A percentile compares a stretch with the other conserved stretches of the same genome.
Conservation (phyloP, 305 asterid species). For the Rubia peregrina region DNA sequence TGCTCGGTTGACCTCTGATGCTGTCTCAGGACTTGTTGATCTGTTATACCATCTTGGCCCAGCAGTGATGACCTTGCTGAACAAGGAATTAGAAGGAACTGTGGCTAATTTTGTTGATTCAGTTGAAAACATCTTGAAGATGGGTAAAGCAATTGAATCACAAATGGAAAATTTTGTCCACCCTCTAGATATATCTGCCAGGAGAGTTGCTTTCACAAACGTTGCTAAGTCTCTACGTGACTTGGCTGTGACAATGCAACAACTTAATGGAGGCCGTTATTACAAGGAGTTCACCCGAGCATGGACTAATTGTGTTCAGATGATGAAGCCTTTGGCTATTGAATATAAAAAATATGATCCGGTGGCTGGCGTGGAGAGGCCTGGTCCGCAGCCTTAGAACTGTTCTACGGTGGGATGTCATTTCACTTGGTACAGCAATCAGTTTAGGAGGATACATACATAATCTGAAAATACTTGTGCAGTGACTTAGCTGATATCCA, state of each 20-base stretch:
- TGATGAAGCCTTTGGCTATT: conserved; percentile 42
- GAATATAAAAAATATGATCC: conserved; percentile 30
- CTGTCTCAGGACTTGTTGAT: conserved; percentile 42
- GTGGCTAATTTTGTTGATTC: conserved; percentile 39
- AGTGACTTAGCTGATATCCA: background rate
- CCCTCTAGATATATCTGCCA: conserved; percentile 62
- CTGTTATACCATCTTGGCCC: conserved; percentile 58
- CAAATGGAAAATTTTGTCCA: conserved; percentile 82
- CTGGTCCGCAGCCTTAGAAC: background rate
- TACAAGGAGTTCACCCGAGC: conserved; percentile 52
- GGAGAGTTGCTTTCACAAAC: conserved; percentile 44
- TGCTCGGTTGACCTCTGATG: conserved; percentile 32
- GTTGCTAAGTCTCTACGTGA: conserved; percentile 33
- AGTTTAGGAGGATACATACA: background rate
- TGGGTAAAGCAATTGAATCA: conserved; percentile 42
- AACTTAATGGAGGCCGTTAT: conserved; percentile 27
- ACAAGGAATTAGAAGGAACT: conserved; percentile 38
- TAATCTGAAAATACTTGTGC: background rate
- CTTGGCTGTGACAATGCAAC: conserved; percentile 38
- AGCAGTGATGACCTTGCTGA: conserved; percentile 56
- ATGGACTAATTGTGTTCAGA: conserved; percentile 42
- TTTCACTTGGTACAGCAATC: background rate
- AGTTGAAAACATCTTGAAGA: conserved; percentile 53
- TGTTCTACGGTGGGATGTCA: background rate
- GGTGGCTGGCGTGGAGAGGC: conserved; percentile 12